Base-by-base conservation (phyloP, 1,139 yeast species). In the Candida sojae region DNA sequence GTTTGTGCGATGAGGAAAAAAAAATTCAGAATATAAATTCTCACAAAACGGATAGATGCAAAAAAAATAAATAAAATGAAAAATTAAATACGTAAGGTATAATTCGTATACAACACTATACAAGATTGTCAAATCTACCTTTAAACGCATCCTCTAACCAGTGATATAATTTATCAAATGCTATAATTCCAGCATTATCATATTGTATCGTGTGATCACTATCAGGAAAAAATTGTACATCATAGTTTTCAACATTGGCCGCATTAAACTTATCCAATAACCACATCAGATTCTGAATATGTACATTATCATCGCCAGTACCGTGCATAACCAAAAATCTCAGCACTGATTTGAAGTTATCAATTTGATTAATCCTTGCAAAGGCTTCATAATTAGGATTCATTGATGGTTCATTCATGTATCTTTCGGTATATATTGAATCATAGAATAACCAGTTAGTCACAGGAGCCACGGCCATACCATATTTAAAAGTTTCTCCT, bases 301-400 rank as follows among this genome's bases (percentile, higher is more conserved):
- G 99, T 25, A 93, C 99, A 66, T 93, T 93, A 63, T 95, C 99
- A 67, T 93, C 99, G 2, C 96, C 96, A 0, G 98, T 87, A 1
- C 99, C 99, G 61, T 93, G 99, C 86, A 92, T 86, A 5, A 93
- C 61, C 53, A 93, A 67, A 60, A 95, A 88, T 54, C 97, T 72
- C 34, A 77, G 70, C 0, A 78, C 66, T 1, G 62, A 55, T 37
- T 68, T 64, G 58, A 86, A 84, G n/a, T 72, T 71, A 1, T 68
- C 73, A 42, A 80, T 62, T 32, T 84, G 74, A 2, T 68, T 69
- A 34, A 87, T 79, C 42, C 71, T 66, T 1, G 82, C 75, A 3
- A 72, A 57, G 25, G 67, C 64, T 5, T 64, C 62, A 59, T 86
- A 86, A 17, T 76, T 69, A 7, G 64, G 60, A 61, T 88, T 87